Base-by-base conservation (phyloP, 2,329 filamentous ascomycete species). In the Fusarium sp. region DNA sequence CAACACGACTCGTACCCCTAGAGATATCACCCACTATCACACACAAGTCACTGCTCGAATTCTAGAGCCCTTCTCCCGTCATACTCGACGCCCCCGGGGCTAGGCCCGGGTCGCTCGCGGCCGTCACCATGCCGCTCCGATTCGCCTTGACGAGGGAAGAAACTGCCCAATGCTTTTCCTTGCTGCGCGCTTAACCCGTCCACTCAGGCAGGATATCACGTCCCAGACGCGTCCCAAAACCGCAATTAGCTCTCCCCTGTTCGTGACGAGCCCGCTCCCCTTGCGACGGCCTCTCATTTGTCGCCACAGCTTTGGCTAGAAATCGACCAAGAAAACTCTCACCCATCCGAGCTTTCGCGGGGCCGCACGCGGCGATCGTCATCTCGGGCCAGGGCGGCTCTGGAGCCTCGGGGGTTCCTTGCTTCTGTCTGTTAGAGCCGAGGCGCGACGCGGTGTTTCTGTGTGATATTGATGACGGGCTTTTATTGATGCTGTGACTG, bases 151-250 rank as follows among this genome's bases (percentile, higher is more conserved):
- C 29, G 40, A 31, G 11, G 36, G 33, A 60, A 66, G n/a, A 35
- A 56, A 27, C 67, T 67, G 45, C 59, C 65, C 65, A 62, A 70
- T 67, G 56, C 58, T 70, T 66, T 57, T 65, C 40, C 47, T 20
- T 56, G 61, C 62, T 77, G 60, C 73, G 76, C 76, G 76, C 76
- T 78, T 78, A 77, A 62, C 54, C 66, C 50, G 18, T 67, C 65
- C 72, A 69, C 38, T 74, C 69, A 74, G 45, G 22, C 60, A 50
- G 47, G 42, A 70, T 66, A 70, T 77, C 70, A 63, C 69, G 68
- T 77, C 64, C 65, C 57, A 67, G 35, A 66, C 76, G 66, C 65
- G 66, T 65, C 52, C 69, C 47, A 74, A 75, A 69, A 68, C 70
- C 33, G 65, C 69, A 63, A 66, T 69, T 54, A 74, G 66, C 65